phyloP scores from a whole-genome alignment of 352 stramenopile species.

The Phytophthora cactorum region DNA sequence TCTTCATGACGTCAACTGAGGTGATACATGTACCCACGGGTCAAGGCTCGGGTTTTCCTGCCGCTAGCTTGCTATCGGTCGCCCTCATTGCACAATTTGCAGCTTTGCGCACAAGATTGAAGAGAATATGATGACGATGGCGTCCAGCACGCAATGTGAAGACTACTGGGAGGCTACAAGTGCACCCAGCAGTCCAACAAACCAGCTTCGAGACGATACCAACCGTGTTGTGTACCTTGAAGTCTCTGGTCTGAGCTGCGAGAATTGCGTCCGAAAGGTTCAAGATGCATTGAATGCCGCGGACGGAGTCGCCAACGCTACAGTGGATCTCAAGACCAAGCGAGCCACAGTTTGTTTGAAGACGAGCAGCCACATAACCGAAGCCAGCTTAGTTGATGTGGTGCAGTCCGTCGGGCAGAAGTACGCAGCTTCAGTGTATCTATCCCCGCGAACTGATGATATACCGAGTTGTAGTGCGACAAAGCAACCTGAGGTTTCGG shows the following conservation, averaged over 20 bases:
- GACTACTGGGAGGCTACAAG: not conserved
- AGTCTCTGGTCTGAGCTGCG: slow-evolving; percentile 88
- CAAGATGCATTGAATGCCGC: slow-evolving; percentile 74
- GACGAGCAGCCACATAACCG: slow-evolving; percentile 48
- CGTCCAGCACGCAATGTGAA: not conserved
- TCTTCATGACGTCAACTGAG: slow-evolving; percentile 29
- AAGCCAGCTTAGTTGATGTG: slow-evolving; percentile 60
- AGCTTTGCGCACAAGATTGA: not conserved
- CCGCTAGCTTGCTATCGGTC: not conserved
- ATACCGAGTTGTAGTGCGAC: not conserved
- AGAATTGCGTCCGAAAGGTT: slow-evolving; percentile 84
- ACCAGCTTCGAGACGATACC: not conserved
- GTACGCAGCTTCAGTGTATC: slow-evolving; percentile 45
- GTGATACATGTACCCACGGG: slow-evolving; percentile 10
- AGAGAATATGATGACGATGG: slow-evolving; percentile 4
- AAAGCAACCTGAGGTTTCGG: not conserved
- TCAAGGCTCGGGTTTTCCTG: not conserved
- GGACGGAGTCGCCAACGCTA: slow-evolving; percentile 58
- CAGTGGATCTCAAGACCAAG: slow-evolving; percentile 83
- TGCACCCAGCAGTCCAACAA: not conserved
- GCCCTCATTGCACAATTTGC: slow-evolving; percentile 12
- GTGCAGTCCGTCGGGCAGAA: slow-evolving; percentile 52
- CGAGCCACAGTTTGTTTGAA: slow-evolving; percentile 66
- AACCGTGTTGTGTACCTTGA: slow-evolving; percentile 8
- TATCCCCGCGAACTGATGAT: too few species aligned